These are phyloP conservation scores for Ceratocystis lukuohia DNA, from an alignment of 2,329 filamentous ascomycete species.

Conservation along the genomic window DNA sequence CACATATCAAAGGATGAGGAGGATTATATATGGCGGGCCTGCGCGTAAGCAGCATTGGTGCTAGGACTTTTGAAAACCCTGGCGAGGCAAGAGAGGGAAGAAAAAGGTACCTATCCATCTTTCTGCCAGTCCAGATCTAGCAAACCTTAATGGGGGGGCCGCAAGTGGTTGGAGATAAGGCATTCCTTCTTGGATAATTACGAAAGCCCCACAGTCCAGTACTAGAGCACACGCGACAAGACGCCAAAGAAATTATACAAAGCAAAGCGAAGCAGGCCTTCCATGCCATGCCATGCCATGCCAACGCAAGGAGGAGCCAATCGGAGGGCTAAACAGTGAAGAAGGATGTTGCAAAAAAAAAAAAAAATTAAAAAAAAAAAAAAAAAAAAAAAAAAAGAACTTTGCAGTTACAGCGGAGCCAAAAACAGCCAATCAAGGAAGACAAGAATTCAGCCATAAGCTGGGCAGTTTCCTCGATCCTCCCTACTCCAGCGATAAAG, in stretches of 20 bases:
- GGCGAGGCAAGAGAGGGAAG: background rate
- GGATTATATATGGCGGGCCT: background rate
- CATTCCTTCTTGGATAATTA: background rate
- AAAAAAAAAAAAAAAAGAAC: background rate
- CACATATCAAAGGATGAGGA: background rate
- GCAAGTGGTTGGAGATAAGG: constrained; percentile 10
- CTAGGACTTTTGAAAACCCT: background rate
- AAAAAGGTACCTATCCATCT: background rate
- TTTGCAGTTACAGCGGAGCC: background rate
- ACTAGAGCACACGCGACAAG: no score
- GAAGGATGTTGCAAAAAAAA: background rate
- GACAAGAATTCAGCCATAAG: no score
- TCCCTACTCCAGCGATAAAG: no score
- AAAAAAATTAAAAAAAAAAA: background rate
- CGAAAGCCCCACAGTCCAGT: background rate
- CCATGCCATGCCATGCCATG: no score
- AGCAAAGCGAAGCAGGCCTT: no score
- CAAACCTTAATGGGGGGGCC: constrained; percentile 4
- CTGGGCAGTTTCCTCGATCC: background rate
- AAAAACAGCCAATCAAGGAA: background rate
- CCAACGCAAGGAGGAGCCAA: no score
- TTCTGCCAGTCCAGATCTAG: background rate
- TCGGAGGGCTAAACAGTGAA: background rate
- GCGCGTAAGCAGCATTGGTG: background rate
- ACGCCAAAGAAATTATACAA: no score